Evolutionary conservation across 2,329 filamentous ascomycete species (phyloP), one percentile per base, ranked within the genome.

Genomic region (Fusarium sp.): DNA sequence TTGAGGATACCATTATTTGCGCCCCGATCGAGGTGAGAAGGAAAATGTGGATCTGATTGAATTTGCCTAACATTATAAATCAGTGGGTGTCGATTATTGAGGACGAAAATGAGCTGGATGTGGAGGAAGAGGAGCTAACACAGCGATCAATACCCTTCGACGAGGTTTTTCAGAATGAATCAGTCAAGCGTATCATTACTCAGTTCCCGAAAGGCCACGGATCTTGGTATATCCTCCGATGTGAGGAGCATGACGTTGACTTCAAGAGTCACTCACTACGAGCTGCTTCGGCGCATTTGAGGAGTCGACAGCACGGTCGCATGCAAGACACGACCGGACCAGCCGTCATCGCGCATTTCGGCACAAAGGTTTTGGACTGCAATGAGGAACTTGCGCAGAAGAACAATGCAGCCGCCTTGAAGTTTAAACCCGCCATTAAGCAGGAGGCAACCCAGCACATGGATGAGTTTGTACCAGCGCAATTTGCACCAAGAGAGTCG

Each of bases 311-410:
- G 16, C 64, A 66, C 27, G 57, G 64, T n/a, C 35, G 57, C n/a
- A 27, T 43, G 10, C 43, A 45, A 24, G 33, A 61, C 33, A 45
- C 57, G 22, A 61, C 64, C 9, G 45, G 27, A 35, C 43, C 29
- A 18, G 35, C 45, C 33, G 41, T 66, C 64, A 57, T 66, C 24
- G 5, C 54, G 27, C 56, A 61, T 37, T 54, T 66, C 43, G 64
- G 64, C n/a, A 48, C 54, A 16, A 48, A 52, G n/a, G 64, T 66
- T 50, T 54, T 66, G 57, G 29, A 60, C 45, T 66, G 64, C 64
- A 54, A 62, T 24, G 35, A 33, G 24, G 27, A 50, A 10, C 56
- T 66, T 16, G 64, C 64, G 5, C 45, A 33, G 56, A 61, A 24
- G 33, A 66, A 61, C 27, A 66, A 66, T 35, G 43, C 31, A 16